Evolutionary conservation across 1,284 basidiomycete species (phyloP).

Genomic region (Ustilago loliicola): DNA sequence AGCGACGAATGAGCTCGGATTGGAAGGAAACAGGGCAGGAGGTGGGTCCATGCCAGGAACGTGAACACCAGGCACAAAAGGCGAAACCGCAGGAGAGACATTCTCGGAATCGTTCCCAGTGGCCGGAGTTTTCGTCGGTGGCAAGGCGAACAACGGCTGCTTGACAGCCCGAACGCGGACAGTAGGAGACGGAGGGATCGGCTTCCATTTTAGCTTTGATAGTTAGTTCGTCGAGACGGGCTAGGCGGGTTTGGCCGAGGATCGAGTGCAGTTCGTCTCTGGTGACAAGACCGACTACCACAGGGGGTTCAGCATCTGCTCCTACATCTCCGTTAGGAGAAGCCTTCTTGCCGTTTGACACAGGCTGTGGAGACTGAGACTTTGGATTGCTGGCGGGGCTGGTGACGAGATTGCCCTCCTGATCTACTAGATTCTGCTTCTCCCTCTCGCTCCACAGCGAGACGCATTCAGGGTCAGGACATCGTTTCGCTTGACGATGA

Average conservation of each 20-base stretch:
- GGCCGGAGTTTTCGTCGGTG: constrained; percentile 48
- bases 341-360: not conserved
- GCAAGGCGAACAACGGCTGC: constrained; percentile 37
- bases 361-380: not conserved
- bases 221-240: constrained; percentile 34
- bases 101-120: constrained; percentile 54
- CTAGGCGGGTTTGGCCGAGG: constrained; percentile 25
- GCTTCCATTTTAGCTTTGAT: constrained; percentile 51
- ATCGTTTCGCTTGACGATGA: constrained; percentile 45
- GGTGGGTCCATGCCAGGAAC: constrained; percentile 50
- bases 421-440: constrained; percentile 46
- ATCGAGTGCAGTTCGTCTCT: constrained; percentile 34
- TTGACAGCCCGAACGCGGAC: constrained; percentile 48
- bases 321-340: not conserved
- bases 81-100: constrained; percentile 49
- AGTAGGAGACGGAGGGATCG: constrained; percentile 53
- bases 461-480: constrained; percentile 56
- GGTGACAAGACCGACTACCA: constrained; percentile 28
- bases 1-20: constrained; percentile 42
- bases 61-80: constrained; percentile 56
- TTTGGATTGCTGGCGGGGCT: constrained; percentile 5
- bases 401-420: constrained; percentile 37
- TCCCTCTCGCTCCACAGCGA: constrained; percentile 40
- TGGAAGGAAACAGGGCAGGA: constrained; percentile 41
- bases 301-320: not conserved